Evolutionary conservation across 345 rosid genomes (phyloP), one percentile per base, ranked within the genome.

Genomic region (Acer negundo): DNA sequence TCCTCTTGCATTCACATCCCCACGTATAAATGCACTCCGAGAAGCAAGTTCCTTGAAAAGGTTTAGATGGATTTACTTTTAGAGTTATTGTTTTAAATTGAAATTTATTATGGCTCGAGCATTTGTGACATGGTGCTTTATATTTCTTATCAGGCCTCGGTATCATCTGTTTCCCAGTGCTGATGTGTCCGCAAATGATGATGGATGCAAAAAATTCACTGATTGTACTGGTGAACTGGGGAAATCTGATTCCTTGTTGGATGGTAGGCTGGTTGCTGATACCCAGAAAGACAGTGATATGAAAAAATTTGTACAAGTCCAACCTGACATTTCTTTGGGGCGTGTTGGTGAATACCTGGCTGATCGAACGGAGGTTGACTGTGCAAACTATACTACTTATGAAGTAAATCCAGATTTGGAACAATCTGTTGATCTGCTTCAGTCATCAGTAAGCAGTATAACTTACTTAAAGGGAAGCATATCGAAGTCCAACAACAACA

Each of bases 1-100:
- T 24, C 89, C 94, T 67, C 77, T 86, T 46, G 85, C 83, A 8
- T 89, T 85, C 75, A 82, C 87, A 8, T 84, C 91, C 11, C 91
- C 90, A 2, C 86, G 65, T 31, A 67, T 72, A 44, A 67, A 76
- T 75, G 59, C 80, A 9, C 75, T 75, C 13, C 72, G 70, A 9
- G 82, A 75, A 74, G 73, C 85, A 35, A 67, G 77, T 77, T 68
- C 70, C 66, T 19, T 71, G 72, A 78, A 62, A 72, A 86, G 94
- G 89, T 89, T 82, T 44, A 69, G 38, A 26, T 58, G 46, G 10
- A 55, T 78, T 53, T 19, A 26, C 23, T 49, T 83, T 67, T 26
- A 15, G 61, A 13, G 22, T 35, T 70, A 6, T 71, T 76, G 35
- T 35, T 70, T 74, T 59, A 20, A 23, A 1, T 55, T 22, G 42